Evolutionary conservation across 306 rosid species (phyloP).

Genomic region (Ormosia semicastrata): DNA sequence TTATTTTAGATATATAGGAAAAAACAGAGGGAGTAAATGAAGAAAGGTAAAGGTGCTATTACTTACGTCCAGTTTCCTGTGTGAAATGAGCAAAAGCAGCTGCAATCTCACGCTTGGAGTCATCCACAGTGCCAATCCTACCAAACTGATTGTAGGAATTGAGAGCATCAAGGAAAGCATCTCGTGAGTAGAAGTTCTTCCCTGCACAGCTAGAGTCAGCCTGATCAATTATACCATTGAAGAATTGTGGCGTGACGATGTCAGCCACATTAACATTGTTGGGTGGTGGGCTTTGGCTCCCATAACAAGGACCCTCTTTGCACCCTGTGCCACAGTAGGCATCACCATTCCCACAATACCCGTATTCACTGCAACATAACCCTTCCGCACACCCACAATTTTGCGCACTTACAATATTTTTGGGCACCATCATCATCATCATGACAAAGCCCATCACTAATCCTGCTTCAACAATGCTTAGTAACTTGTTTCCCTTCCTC

Average conservation of each 20-base stretch:
- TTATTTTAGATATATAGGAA: too few species aligned
- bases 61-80: conserved; percentile 76
- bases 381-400: conserved; percentile 62
- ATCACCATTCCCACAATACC: conserved; percentile 54
- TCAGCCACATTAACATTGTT: conserved; percentile 48
- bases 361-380: conserved; percentile 63
- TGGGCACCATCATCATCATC: neutral
- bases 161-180: conserved; percentile 46
- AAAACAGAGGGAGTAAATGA: neutral
- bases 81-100: conserved; percentile 79
- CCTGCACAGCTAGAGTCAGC: conserved; percentile 58
- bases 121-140: conserved; percentile 40
- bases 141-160: conserved; percentile 49
- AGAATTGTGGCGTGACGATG: conserved; percentile 49
- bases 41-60: neutral
- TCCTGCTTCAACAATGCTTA: neutral
- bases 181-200: conserved; percentile 52
- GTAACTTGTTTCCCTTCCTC: neutral
- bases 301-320: conserved; percentile 54
- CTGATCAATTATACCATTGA: conserved; percentile 46
- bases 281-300: conserved; percentile 20
- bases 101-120: conserved; percentile 75
- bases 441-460: neutral
- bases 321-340: conserved; percentile 69
- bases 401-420: conserved; percentile 14